phyloP scores from a whole-genome alignment of 2,329 filamentous ascomycete genomes.

The Botryotinia globosa region DNA sequence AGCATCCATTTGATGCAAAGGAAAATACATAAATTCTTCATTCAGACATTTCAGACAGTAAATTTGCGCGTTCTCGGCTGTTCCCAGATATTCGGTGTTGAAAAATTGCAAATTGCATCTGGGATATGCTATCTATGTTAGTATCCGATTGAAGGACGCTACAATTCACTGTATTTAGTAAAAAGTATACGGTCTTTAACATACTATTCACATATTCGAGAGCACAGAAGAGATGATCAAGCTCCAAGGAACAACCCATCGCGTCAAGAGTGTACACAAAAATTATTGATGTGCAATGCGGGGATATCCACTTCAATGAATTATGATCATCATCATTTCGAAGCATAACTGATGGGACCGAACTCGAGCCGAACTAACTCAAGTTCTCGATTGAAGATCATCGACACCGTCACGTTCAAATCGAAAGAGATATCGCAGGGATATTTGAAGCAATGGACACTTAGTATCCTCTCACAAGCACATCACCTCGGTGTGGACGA shows the following conservation, averaged over 20 bases:
- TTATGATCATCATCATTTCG: background rate
- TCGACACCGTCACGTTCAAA: background rate
- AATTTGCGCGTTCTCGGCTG: background rate
- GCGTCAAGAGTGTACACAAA: background rate
- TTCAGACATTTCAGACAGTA: background rate
- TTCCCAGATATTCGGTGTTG: background rate
- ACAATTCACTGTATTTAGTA: background rate
- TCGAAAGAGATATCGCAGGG: background rate
- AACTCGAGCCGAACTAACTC: background rate
- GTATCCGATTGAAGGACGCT: background rate
- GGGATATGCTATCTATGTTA: background rate
- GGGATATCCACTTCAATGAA: background rate
- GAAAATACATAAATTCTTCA: background rate
- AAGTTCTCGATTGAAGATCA: background rate
- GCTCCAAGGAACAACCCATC: background rate
- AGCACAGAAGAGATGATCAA: background rate
- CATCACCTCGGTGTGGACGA: background rate
- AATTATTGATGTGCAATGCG: background rate
- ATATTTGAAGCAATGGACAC: background rate
- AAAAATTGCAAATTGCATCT: background rate
- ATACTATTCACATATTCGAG: too few relatives aligned
- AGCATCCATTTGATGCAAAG: background rate
- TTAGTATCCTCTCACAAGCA: background rate
- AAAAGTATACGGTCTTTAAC: background rate
- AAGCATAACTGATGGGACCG: background rate